A percentile compares a stretch with the other conserved stretches of the same genome.
Evolutionary conservation across 345 rosid genomes (phyloP).

Genomic region (Cardiospermum halicacabum): DNA sequence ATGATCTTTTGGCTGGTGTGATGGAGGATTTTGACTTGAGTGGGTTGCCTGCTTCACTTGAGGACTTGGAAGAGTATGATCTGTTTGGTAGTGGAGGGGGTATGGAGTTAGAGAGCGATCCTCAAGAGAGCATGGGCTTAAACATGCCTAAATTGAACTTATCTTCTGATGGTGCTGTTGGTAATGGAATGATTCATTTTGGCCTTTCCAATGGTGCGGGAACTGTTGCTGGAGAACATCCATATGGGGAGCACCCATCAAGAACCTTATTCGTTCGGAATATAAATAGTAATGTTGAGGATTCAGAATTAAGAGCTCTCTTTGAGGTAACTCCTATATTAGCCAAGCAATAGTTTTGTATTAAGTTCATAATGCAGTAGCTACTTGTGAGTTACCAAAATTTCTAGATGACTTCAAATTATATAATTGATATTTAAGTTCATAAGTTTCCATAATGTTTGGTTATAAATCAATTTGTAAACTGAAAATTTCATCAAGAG

Average conservation of each 20-base stretch:
- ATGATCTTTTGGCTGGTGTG: conserved; percentile 58
- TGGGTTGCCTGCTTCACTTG: conserved; percentile 48
- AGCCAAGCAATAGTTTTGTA: neutral
- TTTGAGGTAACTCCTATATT: conserved; percentile 48
- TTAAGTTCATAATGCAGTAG: neutral
- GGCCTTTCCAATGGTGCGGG: conserved; percentile 51
- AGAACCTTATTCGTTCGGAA: conserved; percentile 77
- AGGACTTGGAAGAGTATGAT: conserved; percentile 70
- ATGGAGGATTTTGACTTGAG: conserved; percentile 66
- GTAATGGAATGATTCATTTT: conserved; percentile 39
- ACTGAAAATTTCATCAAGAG: neutral
- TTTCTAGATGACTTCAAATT: neutral
- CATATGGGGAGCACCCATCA: conserved; percentile 78
- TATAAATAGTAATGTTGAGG: conserved; percentile 72
- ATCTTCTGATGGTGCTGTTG: conserved; percentile 43
- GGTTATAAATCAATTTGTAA: neutral
- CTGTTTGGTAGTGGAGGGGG: conserved; percentile 73
- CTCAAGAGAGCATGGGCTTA: conserved; percentile 42
- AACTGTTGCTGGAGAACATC: conserved; percentile 71
- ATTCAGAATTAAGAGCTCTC: conserved; percentile 48
- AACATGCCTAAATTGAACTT: conserved; percentile 37
- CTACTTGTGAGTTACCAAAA: neutral
- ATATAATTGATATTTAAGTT: neutral
- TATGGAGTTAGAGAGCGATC: conserved; percentile 56
- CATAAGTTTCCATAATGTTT: too few relatives aligned